Base-by-base conservation (phyloP, 1,284 basidiomycete genomes). In the Fistulina hepatica region DNA sequence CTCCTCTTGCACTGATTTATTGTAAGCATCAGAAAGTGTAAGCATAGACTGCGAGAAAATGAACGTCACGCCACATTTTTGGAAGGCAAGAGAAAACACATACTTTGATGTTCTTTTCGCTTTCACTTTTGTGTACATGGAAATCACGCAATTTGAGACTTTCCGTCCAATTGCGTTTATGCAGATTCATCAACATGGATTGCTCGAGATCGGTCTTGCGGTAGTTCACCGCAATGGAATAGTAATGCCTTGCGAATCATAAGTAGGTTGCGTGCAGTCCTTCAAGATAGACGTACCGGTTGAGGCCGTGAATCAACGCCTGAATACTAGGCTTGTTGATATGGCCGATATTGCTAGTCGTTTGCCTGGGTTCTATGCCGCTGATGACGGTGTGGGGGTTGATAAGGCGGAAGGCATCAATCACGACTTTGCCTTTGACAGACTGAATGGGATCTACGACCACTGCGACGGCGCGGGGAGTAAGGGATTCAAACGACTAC, bases 371-470 rank as follows among this genome's bases (percentile, higher is more conserved):
- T 63, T 99, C 95, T 45, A 91, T 83, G 40, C 95, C 93, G 50
- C 88, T 67, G 26, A 89, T 74, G 46, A 94, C 79, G 33, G 78
- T 72, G 50, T 86, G 79, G 22, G 92, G 86, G 55, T 84, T 83
- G 63, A 97, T 97, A 31, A 91, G 81, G 44, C 95, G 83, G 73
- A 99, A 99, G 6, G 95, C 95, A 63, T 99, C 95, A 48, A 98
- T 97, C 42, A 99, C 95, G 32, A 99, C 95, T 59, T 93, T 93
- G 40, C 91, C 91, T 58, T 97, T 93, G 52, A 99, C 95, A 20
- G 93, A 97, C 62, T 99, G 95, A 55, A 98, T 98, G 21, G 95
- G 95, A 61, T 99, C 95, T 44, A 98, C 80, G 48, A 98, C 95
- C 35, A 98, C 94, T 30, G 95, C 93, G 30, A 99, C 95, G 6